These are phyloP conservation scores for Calonectria leucothoes DNA, from an alignment of 2,329 filamentous ascomycete genomes.

Conservation along the genomic window DNA sequence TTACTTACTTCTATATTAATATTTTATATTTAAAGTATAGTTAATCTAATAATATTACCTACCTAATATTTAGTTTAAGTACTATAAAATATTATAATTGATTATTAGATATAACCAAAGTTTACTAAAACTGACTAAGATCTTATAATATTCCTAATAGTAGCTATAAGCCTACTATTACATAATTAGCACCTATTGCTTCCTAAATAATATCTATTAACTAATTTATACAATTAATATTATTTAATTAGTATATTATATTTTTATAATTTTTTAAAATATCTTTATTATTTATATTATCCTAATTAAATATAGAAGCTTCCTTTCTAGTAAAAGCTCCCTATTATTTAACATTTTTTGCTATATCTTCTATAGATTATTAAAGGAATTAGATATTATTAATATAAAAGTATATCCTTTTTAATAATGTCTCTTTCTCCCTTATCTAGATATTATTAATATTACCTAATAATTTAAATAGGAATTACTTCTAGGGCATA, in stretches of 20 bases:
- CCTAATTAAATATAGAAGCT: neutral
- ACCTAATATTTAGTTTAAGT: neutral
- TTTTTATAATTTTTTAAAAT: neutral
- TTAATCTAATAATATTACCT: neutral
- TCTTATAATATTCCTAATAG: neutral
- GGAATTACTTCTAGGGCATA: neutral
- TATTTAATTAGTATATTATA: neutral
- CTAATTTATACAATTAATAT: neutral
- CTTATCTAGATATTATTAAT: neutral
- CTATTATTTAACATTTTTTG: neutral
- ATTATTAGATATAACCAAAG: neutral
- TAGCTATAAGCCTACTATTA: neutral
- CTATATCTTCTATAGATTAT: neutral
- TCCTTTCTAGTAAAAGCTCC: neutral
- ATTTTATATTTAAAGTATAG: neutral
- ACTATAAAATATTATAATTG: neutral
- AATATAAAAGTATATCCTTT: neutral
- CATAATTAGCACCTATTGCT: neutral
- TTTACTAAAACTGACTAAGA: neutral
- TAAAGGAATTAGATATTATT: constrained; percentile 1
- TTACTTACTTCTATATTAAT: neutral
- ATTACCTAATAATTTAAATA: neutral
- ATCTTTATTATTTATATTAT: neutral
- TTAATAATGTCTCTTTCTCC: neutral
- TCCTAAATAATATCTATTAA: neutral